Evolutionary conservation across 768 basidiomycete species (phyloP), one percentile per base, ranked within the genome.

Genomic region (Tricholoma sp.): DNA sequence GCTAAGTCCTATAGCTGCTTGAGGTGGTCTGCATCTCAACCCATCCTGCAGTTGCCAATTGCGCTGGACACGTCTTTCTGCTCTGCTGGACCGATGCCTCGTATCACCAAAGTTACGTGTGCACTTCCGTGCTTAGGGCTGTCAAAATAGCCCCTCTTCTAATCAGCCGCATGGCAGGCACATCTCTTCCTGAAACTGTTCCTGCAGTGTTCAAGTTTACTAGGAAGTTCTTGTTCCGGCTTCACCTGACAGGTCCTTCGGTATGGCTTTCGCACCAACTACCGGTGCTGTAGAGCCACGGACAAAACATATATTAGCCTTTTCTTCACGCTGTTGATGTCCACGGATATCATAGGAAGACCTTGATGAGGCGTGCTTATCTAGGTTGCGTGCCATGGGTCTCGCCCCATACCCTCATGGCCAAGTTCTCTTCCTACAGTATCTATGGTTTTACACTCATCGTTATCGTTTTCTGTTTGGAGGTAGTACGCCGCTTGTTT

Each of bases 401-500:
- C n/a, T 35, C 14, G 50, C 31, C 34, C n/a, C 47, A 31, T 21
- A 10, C 21, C 29, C 34, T 43, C 12, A 51, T 55, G 47, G 35
- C 39, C 12, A 35, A 53, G 32, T n/a, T 29, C 11, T 21, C 14
- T 12, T 18, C 9, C 46, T 61, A 37, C 45, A 51, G 45, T 53
- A 39, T 37, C 31, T 49, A 49, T 24, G 35, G 29, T 37, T 47
- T 54, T 35, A 32, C 35, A n/a, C 6, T 58, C 50, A 22, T 56
- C 50, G n/a, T 58, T 34, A 37, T 64, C 34, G 47, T 59, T 22
- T 35, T 47, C 34, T 34, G 63, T 51, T 31, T 62, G n/a, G 31
- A 53, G 27, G 55, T 55, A 41, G 21, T 72, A 19, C 57, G 61
- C 19, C 66, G 72, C 43, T 51, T 72, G 22, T 67, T 68, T 50